phyloP scores from a whole-genome alignment of 208 protist species.

The Trypanosoma vivax region DNA sequence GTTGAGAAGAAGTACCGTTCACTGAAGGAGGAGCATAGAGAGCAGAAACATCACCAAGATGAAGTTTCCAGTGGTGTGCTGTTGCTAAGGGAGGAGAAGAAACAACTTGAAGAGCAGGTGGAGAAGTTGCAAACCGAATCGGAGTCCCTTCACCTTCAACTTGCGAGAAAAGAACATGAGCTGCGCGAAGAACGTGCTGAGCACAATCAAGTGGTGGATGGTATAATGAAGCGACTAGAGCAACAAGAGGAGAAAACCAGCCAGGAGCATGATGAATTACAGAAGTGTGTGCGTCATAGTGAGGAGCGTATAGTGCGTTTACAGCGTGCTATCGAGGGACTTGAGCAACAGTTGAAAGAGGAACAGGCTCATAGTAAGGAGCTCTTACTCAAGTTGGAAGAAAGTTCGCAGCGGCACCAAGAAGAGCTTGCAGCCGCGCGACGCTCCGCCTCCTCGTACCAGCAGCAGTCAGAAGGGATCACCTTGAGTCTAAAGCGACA shows the following conservation, averaged over 20 bases:
- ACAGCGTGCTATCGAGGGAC: constrained; percentile 41
- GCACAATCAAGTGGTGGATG: constrained; percentile 30
- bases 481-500: constrained; percentile 69
- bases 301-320: constrained; percentile 53
- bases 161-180: constrained; percentile 31
- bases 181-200: constrained; percentile 24
- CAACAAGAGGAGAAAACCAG: constrained; percentile 19
- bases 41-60: constrained; percentile 12
- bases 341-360: constrained; percentile 40
- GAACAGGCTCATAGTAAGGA: constrained; percentile 46
- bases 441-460: constrained; percentile 29
- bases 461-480: constrained; percentile 47
- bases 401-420: constrained; percentile 35
- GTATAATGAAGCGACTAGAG: constrained; percentile 38
- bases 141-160: constrained; percentile 20
- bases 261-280: constrained; percentile 25
- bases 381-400: constrained; percentile 32
- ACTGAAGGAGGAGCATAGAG: constrained; percentile 39
- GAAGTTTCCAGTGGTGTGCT: constrained; percentile 1
- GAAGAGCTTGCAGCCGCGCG: constrained; percentile 42
- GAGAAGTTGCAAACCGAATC: constrained; percentile 26
- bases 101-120: constrained; percentile 9
- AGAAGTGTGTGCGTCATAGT: constrained; percentile 37
- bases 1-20: constrained; percentile 63
- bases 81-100: constrained; percentile 22